Conservation (phyloP, 768 basidiomycete species). For the Mycena indigotica region DNA sequence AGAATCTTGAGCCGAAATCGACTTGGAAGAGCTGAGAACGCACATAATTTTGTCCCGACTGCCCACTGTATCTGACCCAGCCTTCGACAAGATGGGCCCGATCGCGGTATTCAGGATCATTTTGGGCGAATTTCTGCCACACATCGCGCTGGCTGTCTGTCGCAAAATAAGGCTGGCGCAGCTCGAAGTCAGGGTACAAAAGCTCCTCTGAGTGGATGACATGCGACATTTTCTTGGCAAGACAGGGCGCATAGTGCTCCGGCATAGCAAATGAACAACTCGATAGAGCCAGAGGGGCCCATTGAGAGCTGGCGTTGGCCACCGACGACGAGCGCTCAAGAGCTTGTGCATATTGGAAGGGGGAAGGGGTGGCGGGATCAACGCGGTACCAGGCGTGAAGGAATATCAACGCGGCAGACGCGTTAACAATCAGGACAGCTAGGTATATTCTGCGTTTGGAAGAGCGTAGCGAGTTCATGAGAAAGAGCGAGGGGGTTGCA, state of each 20-base stretch:
- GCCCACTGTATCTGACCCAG: conserved; percentile 17
- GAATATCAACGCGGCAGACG: neutral
- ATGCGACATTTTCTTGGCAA: conserved; percentile 2
- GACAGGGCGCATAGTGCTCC: conserved; percentile 14
- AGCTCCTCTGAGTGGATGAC: conserved; percentile 18
- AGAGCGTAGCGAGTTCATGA: neutral
- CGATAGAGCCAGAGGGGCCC: conserved; percentile 13
- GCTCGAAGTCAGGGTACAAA: conserved; percentile 17
- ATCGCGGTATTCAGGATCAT: neutral
- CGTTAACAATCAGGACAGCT: neutral
- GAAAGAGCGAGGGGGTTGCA: neutral
- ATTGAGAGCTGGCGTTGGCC: neutral
- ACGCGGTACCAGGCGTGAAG: no score
- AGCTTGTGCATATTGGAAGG: neutral
- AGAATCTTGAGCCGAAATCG: neutral
- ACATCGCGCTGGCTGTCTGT: conserved; percentile 2
- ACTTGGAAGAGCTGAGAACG: neutral
- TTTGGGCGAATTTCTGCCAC: conserved; percentile 7
- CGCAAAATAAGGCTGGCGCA: conserved; percentile 18
- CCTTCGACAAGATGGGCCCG: conserved; percentile 1
- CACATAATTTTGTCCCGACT: conserved; percentile 19
- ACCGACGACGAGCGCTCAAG: neutral
- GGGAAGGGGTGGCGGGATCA: neutral
- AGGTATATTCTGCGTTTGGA: neutral
- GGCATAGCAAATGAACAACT: conserved; percentile 14